phyloP scores from a whole-genome alignment of 1,284 basidiomycete genomes.

The Trametes polyzona region DNA sequence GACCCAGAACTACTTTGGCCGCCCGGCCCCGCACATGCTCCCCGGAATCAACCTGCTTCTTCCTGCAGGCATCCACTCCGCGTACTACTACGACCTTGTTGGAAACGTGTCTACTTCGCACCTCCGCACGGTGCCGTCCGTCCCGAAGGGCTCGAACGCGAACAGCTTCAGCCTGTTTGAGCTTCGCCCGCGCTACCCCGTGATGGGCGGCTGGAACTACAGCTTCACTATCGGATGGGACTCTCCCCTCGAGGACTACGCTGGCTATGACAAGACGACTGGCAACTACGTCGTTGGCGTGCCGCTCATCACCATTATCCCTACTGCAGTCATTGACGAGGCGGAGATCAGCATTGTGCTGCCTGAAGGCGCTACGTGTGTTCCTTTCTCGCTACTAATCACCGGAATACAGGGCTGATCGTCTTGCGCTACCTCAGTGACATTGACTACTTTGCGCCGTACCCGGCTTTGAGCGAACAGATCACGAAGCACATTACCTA shows the following conservation, averaged over 20 bases:
- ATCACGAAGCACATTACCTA: constrained; percentile 81
- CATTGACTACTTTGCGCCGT: constrained; percentile 78
- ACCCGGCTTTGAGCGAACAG: constrained; percentile 66
- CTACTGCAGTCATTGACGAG: constrained; percentile 82
- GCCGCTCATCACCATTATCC: constrained; percentile 85
- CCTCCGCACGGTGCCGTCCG: constrained; percentile 71
- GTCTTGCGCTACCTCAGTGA: constrained; percentile 53
- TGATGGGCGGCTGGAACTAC: constrained; percentile 98
- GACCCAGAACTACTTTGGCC: constrained; percentile 68
- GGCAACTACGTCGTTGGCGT: constrained; percentile 78
- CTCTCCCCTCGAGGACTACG: constrained; percentile 77
- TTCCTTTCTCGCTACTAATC: constrained; percentile 11
- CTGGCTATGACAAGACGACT: constrained; percentile 59
- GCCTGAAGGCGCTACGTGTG: constrained; percentile 93
- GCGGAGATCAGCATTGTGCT: constrained; percentile 82
- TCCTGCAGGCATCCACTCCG: constrained; percentile 78
- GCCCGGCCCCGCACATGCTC: constrained; percentile 70
- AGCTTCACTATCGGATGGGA: constrained; percentile 95
- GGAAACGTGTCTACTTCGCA: constrained; percentile 97
- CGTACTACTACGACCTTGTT: constrained; percentile 89
- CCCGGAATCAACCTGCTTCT: constrained; percentile 74
- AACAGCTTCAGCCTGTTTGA: constrained; percentile 73
- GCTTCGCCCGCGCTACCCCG: constrained; percentile 87
- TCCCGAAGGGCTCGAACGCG: constrained; percentile 55
- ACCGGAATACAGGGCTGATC: not conserved